Conservation (phyloP, 2,329 filamentous ascomycete genomes). For the Claviceps pusilla region DNA sequence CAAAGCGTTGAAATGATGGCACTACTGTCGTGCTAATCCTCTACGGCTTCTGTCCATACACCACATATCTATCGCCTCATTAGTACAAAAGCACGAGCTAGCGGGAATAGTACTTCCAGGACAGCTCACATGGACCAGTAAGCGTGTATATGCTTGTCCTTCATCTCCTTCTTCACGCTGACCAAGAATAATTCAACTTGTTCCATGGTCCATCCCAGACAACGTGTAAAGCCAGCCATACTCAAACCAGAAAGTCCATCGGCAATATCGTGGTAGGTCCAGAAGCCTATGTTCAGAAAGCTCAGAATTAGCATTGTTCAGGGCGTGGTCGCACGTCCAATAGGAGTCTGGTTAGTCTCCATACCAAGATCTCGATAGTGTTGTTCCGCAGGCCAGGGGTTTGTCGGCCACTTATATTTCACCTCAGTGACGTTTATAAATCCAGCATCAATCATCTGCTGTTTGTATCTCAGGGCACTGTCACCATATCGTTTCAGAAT, state of each 20-base stretch:
- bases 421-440: slow-evolving; percentile 36
- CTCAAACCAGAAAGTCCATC: slow-evolving; percentile 21
- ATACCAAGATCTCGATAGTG: slow-evolving; percentile 36
- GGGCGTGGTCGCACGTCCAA: background rate
- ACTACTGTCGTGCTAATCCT: background rate
- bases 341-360: background rate
- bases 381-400: slow-evolving; percentile 35
- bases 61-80: background rate
- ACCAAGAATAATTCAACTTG: slow-evolving; percentile 20
- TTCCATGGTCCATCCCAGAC: slow-evolving; percentile 19
- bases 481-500: slow-evolving; percentile 18
- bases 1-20: background rate
- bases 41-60: slow-evolving; percentile 1
- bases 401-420: slow-evolving; percentile 34
- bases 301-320: background rate
- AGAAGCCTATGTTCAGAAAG: slow-evolving; percentile 16
- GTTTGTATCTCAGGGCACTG: slow-evolving; percentile 13
- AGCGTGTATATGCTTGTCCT: slow-evolving; percentile 19
- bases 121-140: slow-evolving; percentile 24
- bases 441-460: slow-evolving; percentile 33
- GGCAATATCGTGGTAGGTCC: slow-evolving; percentile 19
- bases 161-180: slow-evolving; percentile 20
- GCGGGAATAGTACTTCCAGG: background rate
- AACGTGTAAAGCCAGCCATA: slow-evolving; percentile 23
- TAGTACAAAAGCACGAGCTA: background rate